Evolutionary conservation across 1,284 basidiomycete genomes (phyloP), one percentile per base, ranked within the genome.

Genomic region (Volvariella surrecta): DNA sequence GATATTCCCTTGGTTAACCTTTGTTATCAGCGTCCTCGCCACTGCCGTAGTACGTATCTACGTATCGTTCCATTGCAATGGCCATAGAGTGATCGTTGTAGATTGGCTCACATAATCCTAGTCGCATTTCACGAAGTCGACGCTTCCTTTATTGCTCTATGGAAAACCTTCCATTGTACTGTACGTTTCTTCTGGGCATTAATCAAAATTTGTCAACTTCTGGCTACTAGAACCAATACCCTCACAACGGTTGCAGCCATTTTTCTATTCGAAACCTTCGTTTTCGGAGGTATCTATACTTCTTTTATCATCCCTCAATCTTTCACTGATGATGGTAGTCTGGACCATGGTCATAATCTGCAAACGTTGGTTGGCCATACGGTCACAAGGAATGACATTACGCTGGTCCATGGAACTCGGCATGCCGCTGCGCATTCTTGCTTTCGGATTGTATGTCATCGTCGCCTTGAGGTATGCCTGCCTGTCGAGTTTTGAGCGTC

Each of bases 111-210:
- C 51, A 48, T n/a, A 52, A 67, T 40, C 64, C 66, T 6, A 44
- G 46, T 1, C 55, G 50, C 2, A 60, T 73, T 11, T 68, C 68
- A 16, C 64, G 71, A n/a, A 60, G 58, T 49, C 61, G 71, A 15
- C 64, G 70, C 3, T 70, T 70, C 48, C 72, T 74, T 50, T 73
- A 73, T 50, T 74, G 72, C 48, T 73, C 70, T 3, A 60, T 73
- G 7, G 50, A 66, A n/a, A 60, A 54, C 9, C 31, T 53, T 4
- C 44, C 56, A 10, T 49, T 72, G 71, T 73, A 52, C 49, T 66
- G 49, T 1, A 37, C 1, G 2, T 13, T 18, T 3, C 17, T 22
- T 31, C 13, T 28, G 16, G 15, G 15, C 3, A 44, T 16, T 16
- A 35, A 24, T 22, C 34, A 34, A 17, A 9, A 24, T 16, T 15